Conservation (phyloP, 1,139 yeast genomes). For the Candida mesenterica region DNA sequence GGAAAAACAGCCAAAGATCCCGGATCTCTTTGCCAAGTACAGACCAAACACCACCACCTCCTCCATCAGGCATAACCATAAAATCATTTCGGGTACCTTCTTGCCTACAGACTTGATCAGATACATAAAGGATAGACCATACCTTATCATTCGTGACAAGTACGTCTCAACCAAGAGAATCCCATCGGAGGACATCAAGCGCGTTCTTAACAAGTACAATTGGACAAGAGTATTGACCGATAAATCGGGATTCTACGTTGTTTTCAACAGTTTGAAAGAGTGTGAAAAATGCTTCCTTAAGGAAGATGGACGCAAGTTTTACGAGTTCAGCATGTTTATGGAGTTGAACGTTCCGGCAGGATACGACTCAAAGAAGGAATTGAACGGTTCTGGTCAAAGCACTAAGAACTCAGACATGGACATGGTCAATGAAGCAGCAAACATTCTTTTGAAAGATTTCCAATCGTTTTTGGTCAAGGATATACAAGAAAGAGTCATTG, state of each 20-base stretch:
- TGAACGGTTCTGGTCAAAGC: background rate
- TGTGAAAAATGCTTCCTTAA: slow-evolving; percentile 64
- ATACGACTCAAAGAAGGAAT: slow-evolving; percentile 12
- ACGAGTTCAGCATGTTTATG: slow-evolving; percentile 54
- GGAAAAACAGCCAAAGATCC: slow-evolving; percentile 6
- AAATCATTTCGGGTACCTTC: slow-evolving; percentile 32
- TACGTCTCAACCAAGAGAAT: slow-evolving; percentile 52
- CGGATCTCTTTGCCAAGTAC: slow-evolving; percentile 11
- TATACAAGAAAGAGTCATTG: slow-evolving; percentile 70
- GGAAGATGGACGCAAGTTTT: slow-evolving; percentile 61
- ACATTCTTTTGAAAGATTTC: slow-evolving; percentile 61
- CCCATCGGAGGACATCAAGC: slow-evolving; percentile 53
- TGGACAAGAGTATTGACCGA: slow-evolving; percentile 69
- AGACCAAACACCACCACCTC: slow-evolving; percentile 37
- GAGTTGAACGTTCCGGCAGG: slow-evolving; percentile 49
- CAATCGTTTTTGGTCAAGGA: slow-evolving; percentile 65
- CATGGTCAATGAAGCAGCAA: slow-evolving; percentile 56
- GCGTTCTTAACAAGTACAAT: slow-evolving; percentile 51
- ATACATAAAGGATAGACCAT: slow-evolving; percentile 55
- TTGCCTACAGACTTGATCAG: slow-evolving; percentile 47
- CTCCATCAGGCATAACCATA: slow-evolving; percentile 32
- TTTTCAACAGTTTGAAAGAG: slow-evolving; percentile 62
- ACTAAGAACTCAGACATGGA: slow-evolving; percentile 18
- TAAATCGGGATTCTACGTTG: slow-evolving; percentile 64
- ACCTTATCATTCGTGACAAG: slow-evolving; percentile 52